Evolutionary conservation across 306 rosid genomes (phyloP).

Genomic region (Bauhinia variegata): DNA sequence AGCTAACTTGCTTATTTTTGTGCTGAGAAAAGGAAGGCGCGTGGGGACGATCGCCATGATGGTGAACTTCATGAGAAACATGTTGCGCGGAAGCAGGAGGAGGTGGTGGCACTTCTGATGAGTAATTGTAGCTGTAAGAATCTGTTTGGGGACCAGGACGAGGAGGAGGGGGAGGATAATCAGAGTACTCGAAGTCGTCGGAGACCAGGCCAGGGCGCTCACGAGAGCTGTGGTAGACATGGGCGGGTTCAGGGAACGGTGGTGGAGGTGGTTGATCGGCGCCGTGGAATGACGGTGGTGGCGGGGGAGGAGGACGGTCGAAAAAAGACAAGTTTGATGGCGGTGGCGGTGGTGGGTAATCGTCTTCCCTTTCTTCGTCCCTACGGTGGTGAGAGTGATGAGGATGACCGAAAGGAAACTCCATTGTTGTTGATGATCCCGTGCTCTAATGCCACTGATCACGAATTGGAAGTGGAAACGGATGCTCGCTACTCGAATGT

Average conservation of each 20-base stretch:
- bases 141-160: slow-evolving; percentile 12
- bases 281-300: slow-evolving; percentile 18
- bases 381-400: slow-evolving; percentile 34
- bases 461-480: too few relatives aligned
- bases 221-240: slow-evolving; percentile 47
- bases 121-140: slow-evolving; percentile 24
- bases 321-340: slow-evolving; percentile 7
- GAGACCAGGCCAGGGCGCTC: slow-evolving; percentile 31
- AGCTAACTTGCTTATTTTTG: slow-evolving; percentile 31
- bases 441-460: background rate
- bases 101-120: slow-evolving; percentile 33
- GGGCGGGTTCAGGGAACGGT: slow-evolving; percentile 29
- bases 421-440: slow-evolving; percentile 38
- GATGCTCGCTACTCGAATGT: too few relatives aligned
- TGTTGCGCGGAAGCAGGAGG: slow-evolving; percentile 45
- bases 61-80: slow-evolving; percentile 38
- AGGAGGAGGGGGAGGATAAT: slow-evolving; percentile 21
- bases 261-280: slow-evolving; percentile 18
- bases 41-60: slow-evolving; percentile 33
- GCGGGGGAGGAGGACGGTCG: slow-evolving; percentile 35
- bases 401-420: slow-evolving; percentile 41
- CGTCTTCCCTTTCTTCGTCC: slow-evolving; percentile 18
- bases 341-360: slow-evolving; percentile 43
- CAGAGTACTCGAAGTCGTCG: slow-evolving; percentile 25
- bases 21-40: slow-evolving; percentile 43